These are phyloP conservation scores for Dendrobium huoshanense DNA, from an alignment of 106 monocot genomes.

Conservation along the genomic window DNA sequence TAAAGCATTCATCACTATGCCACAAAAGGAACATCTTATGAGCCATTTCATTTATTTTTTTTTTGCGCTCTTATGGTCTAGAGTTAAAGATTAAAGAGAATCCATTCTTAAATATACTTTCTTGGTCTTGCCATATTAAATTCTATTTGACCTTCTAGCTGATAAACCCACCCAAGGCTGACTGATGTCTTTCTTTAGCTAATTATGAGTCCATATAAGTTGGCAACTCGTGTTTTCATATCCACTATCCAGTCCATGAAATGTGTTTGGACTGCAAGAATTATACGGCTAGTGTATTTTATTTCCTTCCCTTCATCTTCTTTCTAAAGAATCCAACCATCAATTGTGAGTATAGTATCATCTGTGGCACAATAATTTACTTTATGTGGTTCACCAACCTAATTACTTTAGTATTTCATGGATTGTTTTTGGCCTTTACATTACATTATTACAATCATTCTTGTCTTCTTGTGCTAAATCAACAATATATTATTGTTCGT, in stretches of 20 bases:
- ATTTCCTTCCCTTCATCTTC: not conserved
- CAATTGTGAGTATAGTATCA: not conserved
- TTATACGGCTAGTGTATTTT: not conserved
- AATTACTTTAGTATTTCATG: not conserved
- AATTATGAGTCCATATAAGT: no score
- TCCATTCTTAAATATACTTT: no score
- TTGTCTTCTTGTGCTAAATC: constrained; percentile 1
- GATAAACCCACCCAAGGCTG: no score
- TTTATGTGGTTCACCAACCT: not conserved
- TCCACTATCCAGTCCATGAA: not conserved
- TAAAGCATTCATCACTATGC: no score
- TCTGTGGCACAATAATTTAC: not conserved
- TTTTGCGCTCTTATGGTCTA: no score
- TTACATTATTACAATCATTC: not conserved
- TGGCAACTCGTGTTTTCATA: no score
- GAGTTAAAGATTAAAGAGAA: no score
- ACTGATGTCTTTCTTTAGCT: no score
- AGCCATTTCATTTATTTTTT: no score
- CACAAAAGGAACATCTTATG: no score
- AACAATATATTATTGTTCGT: not conserved
- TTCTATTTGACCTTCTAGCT: no score
- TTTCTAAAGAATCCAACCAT: not conserved
- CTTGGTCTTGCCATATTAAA: no score
- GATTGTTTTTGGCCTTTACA: not conserved
- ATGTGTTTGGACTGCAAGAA: not conserved